Base-by-base conservation (phyloP, 805 yeast genomes). In the Yamadazyma olivae region DNA sequence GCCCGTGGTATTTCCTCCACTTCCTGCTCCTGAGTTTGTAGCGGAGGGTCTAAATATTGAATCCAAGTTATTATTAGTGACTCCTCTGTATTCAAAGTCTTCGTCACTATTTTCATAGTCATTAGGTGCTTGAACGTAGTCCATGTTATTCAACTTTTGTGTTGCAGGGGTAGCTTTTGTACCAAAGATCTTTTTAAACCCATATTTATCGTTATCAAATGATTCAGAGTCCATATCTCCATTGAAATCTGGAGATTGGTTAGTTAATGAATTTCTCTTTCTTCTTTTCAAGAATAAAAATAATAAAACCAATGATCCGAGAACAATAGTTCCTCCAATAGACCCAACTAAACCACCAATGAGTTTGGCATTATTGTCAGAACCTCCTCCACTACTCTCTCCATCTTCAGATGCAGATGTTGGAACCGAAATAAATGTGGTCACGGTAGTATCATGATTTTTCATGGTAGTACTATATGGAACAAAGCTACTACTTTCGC, bases 291-390 rank as follows among this genome's bases (percentile, higher is more conserved):
- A 49, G 40, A 62, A 59, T 25, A 67, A 45, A 36, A 66, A 58
- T 13, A 67, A 40, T 9, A 60, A 53, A 8, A 65, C 70, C 14
- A 64, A 41, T 3, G 54, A 50, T 0, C 68, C 70, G 29, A 67
- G 58, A n/a, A 65, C 52, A 18, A 67, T 57, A 14, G 68, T 56
- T 9, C 74, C 74, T n/a, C 72, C 74, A 17, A 67, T 59, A 2
- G 70, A 64, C 0, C 74, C 74, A n/a, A 67, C 72, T 12, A 67
- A 49, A 1, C 74, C 72, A 3, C 74, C 74, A 16, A 67, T 64
- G 27, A 67, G 50, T 41, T 59, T 64, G 25, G 67, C 53, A 41
- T 60, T 64, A 16, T 46, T 48, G 22, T 46, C 39, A 5, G 54
- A 44, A 2, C 45, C 32, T 2, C 32, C 25, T 8, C 28, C 16